phyloP scores from a whole-genome alignment of 2,329 filamentous ascomycete species.

The Xylaria sp. region DNA sequence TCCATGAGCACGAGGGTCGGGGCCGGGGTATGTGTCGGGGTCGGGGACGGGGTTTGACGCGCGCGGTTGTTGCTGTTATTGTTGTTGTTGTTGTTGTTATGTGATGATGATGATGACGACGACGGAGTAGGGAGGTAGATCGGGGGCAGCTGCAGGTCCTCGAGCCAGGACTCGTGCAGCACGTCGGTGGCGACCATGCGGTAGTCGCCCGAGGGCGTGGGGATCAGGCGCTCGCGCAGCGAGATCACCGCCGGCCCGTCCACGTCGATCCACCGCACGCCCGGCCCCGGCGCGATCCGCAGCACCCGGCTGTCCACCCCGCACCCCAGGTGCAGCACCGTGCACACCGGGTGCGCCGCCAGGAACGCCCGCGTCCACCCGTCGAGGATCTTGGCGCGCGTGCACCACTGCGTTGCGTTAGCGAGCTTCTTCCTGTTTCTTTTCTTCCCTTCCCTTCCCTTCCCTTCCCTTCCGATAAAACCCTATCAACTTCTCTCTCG shows the following conservation, averaged over 20 bases:
- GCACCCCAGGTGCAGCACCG: constrained; percentile 31
- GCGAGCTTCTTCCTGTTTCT: no score
- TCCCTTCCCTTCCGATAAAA: not conserved
- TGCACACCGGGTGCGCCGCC: constrained; percentile 14
- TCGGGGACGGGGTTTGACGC: no score
- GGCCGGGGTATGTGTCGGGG: constrained; percentile 22
- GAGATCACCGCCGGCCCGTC: constrained; percentile 35
- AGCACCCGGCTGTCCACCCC: constrained; percentile 28
- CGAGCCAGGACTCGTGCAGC: constrained; percentile 28
- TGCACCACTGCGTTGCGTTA: no score
- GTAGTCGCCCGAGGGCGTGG: constrained; percentile 26
- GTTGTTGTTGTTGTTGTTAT: no score
- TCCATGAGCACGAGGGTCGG: constrained; percentile 35
- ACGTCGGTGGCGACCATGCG: constrained; percentile 24
- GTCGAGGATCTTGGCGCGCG: constrained; percentile 17
- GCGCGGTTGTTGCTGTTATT: no score
- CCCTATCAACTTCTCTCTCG: no score
- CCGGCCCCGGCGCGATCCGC: constrained; percentile 9
- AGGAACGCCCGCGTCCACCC: constrained; percentile 24
- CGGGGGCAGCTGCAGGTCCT: constrained; percentile 24
- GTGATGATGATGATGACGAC: no score
- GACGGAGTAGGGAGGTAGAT: no score
- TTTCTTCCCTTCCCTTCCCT: no score
- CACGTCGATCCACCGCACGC: constrained; percentile 34
- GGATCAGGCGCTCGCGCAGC: constrained; percentile 26